Evolutionary conservation across 352 stramenopile species (phyloP).

Genomic region (Elongisporangium anandrum): DNA sequence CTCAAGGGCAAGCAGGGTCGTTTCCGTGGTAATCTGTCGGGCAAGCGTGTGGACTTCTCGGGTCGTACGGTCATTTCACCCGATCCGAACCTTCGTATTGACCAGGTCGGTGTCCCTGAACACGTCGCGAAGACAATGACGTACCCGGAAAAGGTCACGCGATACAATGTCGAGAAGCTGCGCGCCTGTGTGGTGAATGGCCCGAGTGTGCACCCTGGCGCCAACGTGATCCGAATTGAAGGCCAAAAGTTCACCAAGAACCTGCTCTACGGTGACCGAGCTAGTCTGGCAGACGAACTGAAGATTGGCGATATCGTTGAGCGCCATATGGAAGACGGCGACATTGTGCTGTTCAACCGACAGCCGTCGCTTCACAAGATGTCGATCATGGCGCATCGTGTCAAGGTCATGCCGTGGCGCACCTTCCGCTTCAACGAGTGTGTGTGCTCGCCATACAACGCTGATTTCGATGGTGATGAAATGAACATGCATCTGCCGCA

Average conservation of each 20-base stretch:
- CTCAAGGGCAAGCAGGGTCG: conserved; percentile 98
- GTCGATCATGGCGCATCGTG: conserved; percentile 96
- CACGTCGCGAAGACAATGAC: conserved; percentile 98
- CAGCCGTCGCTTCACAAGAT: conserved; percentile 99
- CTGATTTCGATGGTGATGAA: conserved; percentile 99
- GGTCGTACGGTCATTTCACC: conserved; percentile 99
- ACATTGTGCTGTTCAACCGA: conserved; percentile 99
- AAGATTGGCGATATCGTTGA: conserved; percentile 98
- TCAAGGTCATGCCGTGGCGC: conserved; percentile 94
- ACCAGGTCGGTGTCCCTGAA: conserved; percentile 93
- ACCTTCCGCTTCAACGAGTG: conserved; percentile 99
- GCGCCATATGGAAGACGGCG: conserved; percentile 98
- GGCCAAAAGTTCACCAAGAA: conserved; percentile 87
- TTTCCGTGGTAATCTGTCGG: conserved; percentile 98
- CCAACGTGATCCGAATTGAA: conserved; percentile 91
- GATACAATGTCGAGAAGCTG: conserved; percentile 98
- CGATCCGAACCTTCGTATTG: conserved; percentile 97
- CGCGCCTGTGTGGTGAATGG: conserved; percentile 94
- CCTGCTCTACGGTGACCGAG: conserved; percentile 93
- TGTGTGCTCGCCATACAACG: conserved; percentile 99
- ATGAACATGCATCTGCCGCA: conserved; percentile 99
- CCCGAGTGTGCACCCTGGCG: conserved; percentile 94
- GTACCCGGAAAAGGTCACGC: conserved; percentile 96
- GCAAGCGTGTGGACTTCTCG: conserved; percentile 99
- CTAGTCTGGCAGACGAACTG: conserved; percentile 91